Base-by-base conservation (phyloP, 2,329 filamentous ascomycete species). In the Cladophialophora psammophila region DNA sequence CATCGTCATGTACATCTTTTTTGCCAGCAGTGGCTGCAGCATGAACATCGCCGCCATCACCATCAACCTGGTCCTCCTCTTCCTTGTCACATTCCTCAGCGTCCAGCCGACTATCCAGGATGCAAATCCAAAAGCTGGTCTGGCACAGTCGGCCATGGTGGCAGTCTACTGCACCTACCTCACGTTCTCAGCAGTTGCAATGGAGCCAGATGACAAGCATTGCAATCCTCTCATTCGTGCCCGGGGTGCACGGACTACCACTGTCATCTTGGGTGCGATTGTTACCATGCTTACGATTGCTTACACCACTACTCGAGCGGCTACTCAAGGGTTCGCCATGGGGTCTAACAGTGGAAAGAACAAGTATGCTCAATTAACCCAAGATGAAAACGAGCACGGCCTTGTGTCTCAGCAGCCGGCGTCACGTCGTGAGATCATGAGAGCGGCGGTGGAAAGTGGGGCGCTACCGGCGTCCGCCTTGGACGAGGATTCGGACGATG, bases 31-130 rank as follows among this genome's bases (percentile, higher is more conserved):
- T 42, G 88, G 89, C 67, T 99, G 95, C 79, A 87, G 91, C 64
- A 97, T 98, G 94, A 99, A 99, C 80, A 94, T 98, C 80, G 89
- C 93, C 8, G 94, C 93, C 66, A 97, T 99, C 73, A 96, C 94
- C 20, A 87, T 98, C 81, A 99, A 99, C 79, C 82, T 99, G 13
- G 78, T 98, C 40, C 84, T 97, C 59, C 90, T 96, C 82, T 78
- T 98, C 58, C 84, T 87, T 66, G 89, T 96, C 69, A 96, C 93
- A 0, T 85, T 89, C 71, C 85, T 97, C 36, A 97, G 94, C 0
- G 90, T 99, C 68, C 94, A 98, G 76, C 94, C 95, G 1, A 87
- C 87, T 0, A 88, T 99, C 13, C 95, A 99, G 79, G 93, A 94
- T 75, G 90, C 90, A 77, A 99, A 99, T 79, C 89, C 94, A 56